phyloP scores from a whole-genome alignment of 83 land plant genomes.

The Diphasiastrum complanatum region DNA sequence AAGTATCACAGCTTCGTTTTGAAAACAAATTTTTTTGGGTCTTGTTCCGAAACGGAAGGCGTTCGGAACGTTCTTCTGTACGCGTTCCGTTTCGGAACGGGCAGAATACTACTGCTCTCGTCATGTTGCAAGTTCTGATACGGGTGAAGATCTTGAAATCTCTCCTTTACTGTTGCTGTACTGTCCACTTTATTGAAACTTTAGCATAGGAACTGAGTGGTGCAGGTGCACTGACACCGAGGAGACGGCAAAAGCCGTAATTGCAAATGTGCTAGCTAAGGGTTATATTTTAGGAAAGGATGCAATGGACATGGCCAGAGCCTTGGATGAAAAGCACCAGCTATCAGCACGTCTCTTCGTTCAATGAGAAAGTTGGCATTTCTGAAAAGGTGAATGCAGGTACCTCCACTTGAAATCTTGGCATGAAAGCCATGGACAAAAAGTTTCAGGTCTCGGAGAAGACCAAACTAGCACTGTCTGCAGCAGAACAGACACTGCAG shows the following conservation, averaged over 20 bases:
- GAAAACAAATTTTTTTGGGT: too few species aligned
- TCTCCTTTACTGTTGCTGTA: constrained; percentile 19
- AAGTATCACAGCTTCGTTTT: too few species aligned
- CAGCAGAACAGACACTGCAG: constrained; percentile 65
- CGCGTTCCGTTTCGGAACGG: too few species aligned
- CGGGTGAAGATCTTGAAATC: neutral
- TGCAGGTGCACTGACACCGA: constrained; percentile 30
- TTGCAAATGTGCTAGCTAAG: constrained; percentile 58
- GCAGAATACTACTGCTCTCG: neutral
- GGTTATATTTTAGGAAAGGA: constrained; percentile 63
- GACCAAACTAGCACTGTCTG: constrained; percentile 53
- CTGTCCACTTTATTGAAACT: neutral
- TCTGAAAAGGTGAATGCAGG: constrained; percentile 63
- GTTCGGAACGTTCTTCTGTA: too few species aligned
- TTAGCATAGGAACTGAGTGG: constrained; percentile 19
- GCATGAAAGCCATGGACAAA: constrained; percentile 72
- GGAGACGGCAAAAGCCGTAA: constrained; percentile 59
- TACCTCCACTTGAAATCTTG: constrained; percentile 56
- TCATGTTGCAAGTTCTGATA: neutral
- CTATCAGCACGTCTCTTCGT: constrained; percentile 48
- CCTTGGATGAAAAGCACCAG: constrained; percentile 71
- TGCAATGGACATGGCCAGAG: constrained; percentile 54
- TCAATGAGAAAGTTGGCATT: constrained; percentile 62
- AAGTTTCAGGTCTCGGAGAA: constrained; percentile 73
- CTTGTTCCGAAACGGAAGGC: too few species aligned